Percentiles rank a stretch among this genome's conserved stretches.
phyloP scores from a whole-genome alignment of 129 eudicot species.

The Flaveria robusta region DNA sequence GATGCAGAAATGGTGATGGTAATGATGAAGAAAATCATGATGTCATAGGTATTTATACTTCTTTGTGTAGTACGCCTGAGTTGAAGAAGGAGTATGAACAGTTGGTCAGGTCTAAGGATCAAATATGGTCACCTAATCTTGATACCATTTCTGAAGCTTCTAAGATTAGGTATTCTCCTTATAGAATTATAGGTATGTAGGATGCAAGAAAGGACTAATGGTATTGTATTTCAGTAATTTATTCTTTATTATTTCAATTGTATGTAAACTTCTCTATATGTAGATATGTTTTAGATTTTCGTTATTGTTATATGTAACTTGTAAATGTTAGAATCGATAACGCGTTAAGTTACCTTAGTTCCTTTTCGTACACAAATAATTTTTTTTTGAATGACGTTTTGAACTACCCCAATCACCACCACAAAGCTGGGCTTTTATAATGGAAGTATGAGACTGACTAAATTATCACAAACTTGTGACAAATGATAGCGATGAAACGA shows the following conservation, averaged over 20 bases:
- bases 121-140: conserved; percentile 78
- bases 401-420: no score
- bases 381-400: no score
- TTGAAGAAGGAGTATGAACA: conserved; percentile 64
- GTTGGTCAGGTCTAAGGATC: conserved; percentile 61
- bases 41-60: no score
- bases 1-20: conserved; percentile 16
- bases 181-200: conserved; percentile 45
- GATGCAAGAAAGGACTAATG: no score
- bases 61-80: conserved; percentile 71
- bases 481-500: no score
- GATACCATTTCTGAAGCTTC: conserved; percentile 70
- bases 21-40: no score
- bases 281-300: not conserved
- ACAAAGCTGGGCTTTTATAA: no score
- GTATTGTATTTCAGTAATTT: no score
- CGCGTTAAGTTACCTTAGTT: not conserved
- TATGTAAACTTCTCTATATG: not conserved
- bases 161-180: conserved; percentile 60
- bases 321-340: not conserved
- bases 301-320: not conserved
- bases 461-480: no score
- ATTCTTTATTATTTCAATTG: not conserved
- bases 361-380: not conserved
- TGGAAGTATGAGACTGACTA: no score